Conservation (phyloP, 345 rosid species). For the Ricinus communis region DNA sequence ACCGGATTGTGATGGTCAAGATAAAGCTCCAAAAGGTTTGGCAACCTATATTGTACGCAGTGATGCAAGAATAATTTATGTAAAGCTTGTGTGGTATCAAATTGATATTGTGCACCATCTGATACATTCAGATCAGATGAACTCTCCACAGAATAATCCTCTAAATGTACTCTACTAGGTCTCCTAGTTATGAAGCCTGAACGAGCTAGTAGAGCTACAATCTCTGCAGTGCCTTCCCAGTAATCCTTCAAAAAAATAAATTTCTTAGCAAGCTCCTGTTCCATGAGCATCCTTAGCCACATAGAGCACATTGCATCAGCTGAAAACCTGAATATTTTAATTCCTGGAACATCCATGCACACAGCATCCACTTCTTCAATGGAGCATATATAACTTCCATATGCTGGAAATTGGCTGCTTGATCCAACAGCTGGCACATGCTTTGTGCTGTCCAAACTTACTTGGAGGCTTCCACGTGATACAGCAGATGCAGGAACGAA, state of each 20-base stretch:
- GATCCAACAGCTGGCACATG: constrained; percentile 45
- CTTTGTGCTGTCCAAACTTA: constrained; percentile 62
- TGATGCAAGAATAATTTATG: constrained; percentile 65
- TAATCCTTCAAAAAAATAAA: constrained; percentile 73
- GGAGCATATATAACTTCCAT: constrained; percentile 57
- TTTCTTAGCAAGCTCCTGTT: constrained; percentile 82
- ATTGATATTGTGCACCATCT: constrained; percentile 37
- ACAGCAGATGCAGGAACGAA: constrained; percentile 65
- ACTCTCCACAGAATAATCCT: constrained; percentile 43
- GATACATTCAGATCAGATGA: constrained; percentile 48
- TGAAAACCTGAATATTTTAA: constrained; percentile 66
- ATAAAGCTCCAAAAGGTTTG: constrained; percentile 86
- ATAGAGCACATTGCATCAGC: constrained; percentile 49
- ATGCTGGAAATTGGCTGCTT: constrained; percentile 42
- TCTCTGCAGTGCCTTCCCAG: constrained; percentile 79
- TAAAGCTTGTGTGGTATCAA: constrained; percentile 51
- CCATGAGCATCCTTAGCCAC: constrained; percentile 77
- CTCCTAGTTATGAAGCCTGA: constrained; percentile 65
- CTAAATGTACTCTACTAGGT: constrained; percentile 31
- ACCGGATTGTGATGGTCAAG: constrained; percentile 73
- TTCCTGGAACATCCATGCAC: constrained; percentile 76
- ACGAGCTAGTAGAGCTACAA: constrained; percentile 72
- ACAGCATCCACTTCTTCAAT: constrained; percentile 76
- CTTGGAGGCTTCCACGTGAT: constrained; percentile 72
- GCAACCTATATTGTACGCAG: constrained; percentile 69